Conservation (phyloP, 371 early-diverging fungal species). For the Lichtheimia ornata region DNA sequence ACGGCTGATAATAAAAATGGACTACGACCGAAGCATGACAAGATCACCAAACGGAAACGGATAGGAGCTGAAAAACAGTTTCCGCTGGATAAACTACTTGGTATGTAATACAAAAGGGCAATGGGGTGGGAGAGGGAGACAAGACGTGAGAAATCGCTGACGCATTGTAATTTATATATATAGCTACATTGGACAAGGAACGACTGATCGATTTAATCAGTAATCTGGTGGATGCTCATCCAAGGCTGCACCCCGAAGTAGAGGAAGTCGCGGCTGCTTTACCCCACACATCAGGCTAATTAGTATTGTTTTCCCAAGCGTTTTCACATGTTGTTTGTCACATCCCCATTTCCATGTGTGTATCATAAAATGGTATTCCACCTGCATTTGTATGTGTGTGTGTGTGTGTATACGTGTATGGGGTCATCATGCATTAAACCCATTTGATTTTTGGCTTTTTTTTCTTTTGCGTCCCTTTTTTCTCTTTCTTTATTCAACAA, state of each 20-base stretch:
- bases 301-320: not conserved
- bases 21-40: conserved; percentile 10
- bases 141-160: not conserved
- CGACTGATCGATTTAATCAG: conserved; percentile 23
- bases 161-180: not conserved
- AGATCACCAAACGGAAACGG: conserved; percentile 15
- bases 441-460: not conserved
- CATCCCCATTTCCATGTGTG: not conserved
- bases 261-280: conserved; percentile 5
- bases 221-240: conserved; percentile 21
- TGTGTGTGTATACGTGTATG: too few relatives aligned
- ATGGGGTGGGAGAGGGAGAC: too few relatives aligned
- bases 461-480: not conserved
- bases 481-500: not conserved
- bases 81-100: conserved; percentile 20
- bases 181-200: conserved; percentile 23
- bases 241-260: conserved; percentile 19
- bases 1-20: not conserved
- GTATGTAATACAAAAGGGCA: too few relatives aligned
- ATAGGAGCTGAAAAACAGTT: conserved; percentile 18
- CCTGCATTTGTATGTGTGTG: too few relatives aligned
- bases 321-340: not conserved
- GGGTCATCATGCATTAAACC: not conserved
- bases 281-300: not conserved
- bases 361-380: too few relatives aligned